phyloP scores from a whole-genome alignment of 2,329 filamentous ascomycete species.

The Colletotrichum coccodes region DNA sequence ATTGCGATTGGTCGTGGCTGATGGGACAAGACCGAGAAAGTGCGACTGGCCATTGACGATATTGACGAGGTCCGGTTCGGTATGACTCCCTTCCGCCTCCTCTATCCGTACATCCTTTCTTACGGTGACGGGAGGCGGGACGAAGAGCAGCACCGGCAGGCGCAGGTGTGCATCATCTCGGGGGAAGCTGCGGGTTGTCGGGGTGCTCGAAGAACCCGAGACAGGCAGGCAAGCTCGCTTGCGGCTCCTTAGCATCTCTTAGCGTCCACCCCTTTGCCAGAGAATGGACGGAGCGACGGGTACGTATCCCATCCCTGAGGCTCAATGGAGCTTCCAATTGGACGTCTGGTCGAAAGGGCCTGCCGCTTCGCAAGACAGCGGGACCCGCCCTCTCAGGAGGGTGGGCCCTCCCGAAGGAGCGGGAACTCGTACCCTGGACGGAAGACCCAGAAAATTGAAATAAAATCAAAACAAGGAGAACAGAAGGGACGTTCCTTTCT shows the following conservation, averaged over 20 bases:
- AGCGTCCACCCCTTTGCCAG: not conserved
- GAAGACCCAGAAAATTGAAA: not conserved
- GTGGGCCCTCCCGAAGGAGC: constrained; percentile 1
- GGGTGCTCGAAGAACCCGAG: constrained; percentile 30
- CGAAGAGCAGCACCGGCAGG: not conserved
- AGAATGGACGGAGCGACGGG: not conserved
- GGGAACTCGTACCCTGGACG: not conserved
- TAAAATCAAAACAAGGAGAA: not conserved
- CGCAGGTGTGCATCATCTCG: not conserved
- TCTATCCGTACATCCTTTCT: not conserved
- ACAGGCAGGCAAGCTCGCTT: constrained; percentile 27
- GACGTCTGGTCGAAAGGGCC: not conserved
- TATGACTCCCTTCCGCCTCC: not conserved
- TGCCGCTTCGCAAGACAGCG: not conserved
- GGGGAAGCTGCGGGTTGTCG: constrained; percentile 28
- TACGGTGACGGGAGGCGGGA: constrained; percentile 11
- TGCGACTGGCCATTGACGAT: not conserved
- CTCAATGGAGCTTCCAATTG: constrained; percentile 15
- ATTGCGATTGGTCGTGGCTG: not conserved
- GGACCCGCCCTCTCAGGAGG: not conserved
- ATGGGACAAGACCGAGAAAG: not conserved
- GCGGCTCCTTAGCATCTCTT: constrained; percentile 7
- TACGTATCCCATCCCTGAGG: not conserved
- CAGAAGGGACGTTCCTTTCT: not conserved
- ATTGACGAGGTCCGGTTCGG: not conserved